Evolutionary conservation across 805 yeast genomes (phyloP).

Genomic region (Allodekkera sacchari): DNA sequence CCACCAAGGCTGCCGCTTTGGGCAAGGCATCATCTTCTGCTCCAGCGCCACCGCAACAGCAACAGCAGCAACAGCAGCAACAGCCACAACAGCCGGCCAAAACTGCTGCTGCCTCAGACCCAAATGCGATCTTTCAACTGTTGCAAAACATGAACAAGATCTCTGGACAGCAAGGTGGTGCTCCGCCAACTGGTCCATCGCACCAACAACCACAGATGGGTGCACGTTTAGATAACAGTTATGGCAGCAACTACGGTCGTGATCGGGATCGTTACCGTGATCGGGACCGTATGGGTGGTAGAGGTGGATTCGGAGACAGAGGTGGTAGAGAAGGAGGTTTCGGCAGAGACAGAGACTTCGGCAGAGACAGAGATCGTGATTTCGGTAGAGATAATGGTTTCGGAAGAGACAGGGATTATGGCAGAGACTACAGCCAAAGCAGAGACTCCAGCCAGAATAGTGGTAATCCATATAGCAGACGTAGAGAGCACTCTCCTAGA

Average conservation of each 20-base stretch:
- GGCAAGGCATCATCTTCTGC: no score
- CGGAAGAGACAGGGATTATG: conserved; percentile 35
- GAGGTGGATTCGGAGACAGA: conserved; percentile 26
- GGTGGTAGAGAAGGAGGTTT: conserved; percentile 14
- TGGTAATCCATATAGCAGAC: conserved; percentile 7
- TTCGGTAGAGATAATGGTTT: conserved; percentile 15
- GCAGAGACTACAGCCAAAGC: neutral
- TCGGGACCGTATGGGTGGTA: conserved; percentile 3
- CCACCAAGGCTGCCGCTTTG: conserved; percentile 23
- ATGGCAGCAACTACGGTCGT: conserved; percentile 17
- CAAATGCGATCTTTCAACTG: conserved; percentile 41
- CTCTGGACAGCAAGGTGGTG: conserved; percentile 15
- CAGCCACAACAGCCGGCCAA: conserved; percentile 9
- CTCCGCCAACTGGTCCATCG: conserved; percentile 11
- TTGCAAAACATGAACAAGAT: conserved; percentile 40
- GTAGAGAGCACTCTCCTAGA: conserved; percentile 4
- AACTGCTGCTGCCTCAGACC: conserved; percentile 20
- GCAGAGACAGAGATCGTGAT: conserved; percentile 19
- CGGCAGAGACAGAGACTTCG: conserved; percentile 32
- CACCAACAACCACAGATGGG: conserved; percentile 5
- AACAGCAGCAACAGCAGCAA: conserved; percentile 20
- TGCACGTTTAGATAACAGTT: conserved; percentile 3
- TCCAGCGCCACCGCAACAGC: no score
- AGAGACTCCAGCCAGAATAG: conserved; percentile 47
- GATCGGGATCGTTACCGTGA: conserved; percentile 7